Base-by-base conservation (phyloP, 2,329 filamentous ascomycete species). In the Verticillium zaregamsianum region DNA sequence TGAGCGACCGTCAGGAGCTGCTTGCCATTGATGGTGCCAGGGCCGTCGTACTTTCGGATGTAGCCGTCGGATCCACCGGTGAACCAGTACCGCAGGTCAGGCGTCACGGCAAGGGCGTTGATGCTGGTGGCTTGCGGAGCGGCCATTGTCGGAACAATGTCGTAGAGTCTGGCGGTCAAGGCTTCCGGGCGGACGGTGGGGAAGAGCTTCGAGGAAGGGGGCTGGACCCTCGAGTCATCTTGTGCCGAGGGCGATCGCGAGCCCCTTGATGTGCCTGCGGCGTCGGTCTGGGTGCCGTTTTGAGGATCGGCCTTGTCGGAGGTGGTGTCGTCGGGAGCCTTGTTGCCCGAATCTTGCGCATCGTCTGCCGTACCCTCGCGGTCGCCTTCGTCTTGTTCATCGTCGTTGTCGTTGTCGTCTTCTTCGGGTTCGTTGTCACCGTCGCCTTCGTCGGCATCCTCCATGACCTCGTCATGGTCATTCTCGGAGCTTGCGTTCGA, bases 141-240 rank as follows among this genome's bases (percentile, higher is more conserved):
- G 2, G 95, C 95, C 78, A 98, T 98, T 25, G 95, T 98, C 2
- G 95, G 95, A 1, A 97, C 90, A 63, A 99, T 97, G 73, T 99
- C 95, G 79, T 98, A 99, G 2, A 90, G 86, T 49, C 83, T 80
- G 15, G 95, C 94, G 1, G 84, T 89, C 58, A 96, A 79, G n/a
- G 88, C 90, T 71, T 96, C 93, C 12, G 88, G 82, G 0, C 91
- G 86, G n/a, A 93, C 82, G 58, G 79, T 81, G 5, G 66, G 65
- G 33, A 60, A 64, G 7, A 66, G 64, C 6, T 60, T 57, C 11
- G 31, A 66, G 9, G 67, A 61, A 1, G 69, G 68, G 5, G 57
- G 31, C 31, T 56, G 35, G 15, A 59, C 32, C 31, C 39, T 58
- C 32, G 45, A 35, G 6, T 32, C 28, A 23, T 49, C 45, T 12